phyloP scores from a whole-genome alignment of 192 early-diverging fungal genomes.

The Coemansia sp. region DNA sequence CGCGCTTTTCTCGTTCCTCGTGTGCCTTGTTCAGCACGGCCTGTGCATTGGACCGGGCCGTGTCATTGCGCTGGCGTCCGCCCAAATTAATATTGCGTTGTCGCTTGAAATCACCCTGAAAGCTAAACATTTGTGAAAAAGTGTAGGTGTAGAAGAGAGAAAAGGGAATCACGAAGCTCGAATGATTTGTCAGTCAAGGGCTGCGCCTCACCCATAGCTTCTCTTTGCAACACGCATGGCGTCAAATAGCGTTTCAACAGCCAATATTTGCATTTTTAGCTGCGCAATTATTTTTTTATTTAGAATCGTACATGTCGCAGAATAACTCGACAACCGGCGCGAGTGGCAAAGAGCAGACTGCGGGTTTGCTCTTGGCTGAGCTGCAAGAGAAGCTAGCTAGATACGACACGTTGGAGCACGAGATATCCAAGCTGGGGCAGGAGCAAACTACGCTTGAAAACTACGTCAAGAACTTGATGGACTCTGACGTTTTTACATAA shows the following conservation, averaged over 20 bases:
- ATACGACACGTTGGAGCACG: constrained; percentile 32
- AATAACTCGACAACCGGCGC: neutral
- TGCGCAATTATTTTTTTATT: neutral
- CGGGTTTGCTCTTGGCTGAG: constrained; percentile 14
- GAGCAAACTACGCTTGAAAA: constrained; percentile 40
- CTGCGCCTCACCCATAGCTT: neutral
- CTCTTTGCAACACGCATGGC: neutral
- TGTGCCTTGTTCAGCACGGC: constrained; percentile 68
- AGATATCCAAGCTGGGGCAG: constrained; percentile 26
- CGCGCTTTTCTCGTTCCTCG: constrained; percentile 67
- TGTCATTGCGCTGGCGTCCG: constrained; percentile 68
- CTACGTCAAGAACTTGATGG: constrained; percentile 52
- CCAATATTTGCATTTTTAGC: neutral
- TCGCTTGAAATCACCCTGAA: constrained; percentile 78
- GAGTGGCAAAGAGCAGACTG: neutral
- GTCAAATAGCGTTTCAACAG: neutral
- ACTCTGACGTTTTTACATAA: constrained; percentile 43
- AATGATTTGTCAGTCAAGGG: too few relatives aligned
- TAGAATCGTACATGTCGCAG: neutral
- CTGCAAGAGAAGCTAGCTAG: constrained; percentile 23
- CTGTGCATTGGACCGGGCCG: constrained; percentile 41
- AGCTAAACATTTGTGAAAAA: constrained; percentile 55
- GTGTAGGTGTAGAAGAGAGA: neutral
- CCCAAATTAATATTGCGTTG: constrained; percentile 81
- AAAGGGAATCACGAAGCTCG: neutral